phyloP scores from a whole-genome alignment of 768 basidiomycete species.

The Mycena vulgaris region DNA sequence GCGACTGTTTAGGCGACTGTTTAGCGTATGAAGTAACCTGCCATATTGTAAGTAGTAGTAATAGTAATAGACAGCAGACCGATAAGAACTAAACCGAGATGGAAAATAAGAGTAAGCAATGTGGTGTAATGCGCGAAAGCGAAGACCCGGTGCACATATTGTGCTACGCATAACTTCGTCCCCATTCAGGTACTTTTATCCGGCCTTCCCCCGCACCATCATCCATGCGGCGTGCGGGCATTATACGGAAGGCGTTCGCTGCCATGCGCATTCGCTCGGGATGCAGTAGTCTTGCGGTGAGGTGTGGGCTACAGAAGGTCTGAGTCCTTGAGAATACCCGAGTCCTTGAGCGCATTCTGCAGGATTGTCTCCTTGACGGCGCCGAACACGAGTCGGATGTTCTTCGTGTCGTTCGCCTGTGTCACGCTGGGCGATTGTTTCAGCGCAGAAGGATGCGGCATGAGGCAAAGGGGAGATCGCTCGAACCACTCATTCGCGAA shows the following conservation, averaged over 20 bases:
- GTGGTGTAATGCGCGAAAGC: background rate
- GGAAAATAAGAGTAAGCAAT: background rate
- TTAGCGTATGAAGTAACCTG: no score
- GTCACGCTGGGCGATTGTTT: conserved; percentile 64
- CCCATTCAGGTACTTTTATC: background rate
- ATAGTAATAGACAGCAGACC: background rate
- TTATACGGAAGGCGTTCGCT: no score
- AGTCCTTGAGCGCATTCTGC: conserved; percentile 79
- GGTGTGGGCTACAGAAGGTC: background rate
- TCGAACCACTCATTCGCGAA: no score
- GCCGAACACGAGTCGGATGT: conserved; percentile 82
- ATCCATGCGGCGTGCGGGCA: no score
- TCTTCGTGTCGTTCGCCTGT: conserved; percentile 85
- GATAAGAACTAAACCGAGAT: background rate
- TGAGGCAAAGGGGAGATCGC: no score
- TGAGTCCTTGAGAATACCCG: conserved; percentile 71
- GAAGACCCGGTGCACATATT: background rate
- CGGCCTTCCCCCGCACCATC: background rate
- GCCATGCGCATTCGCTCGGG: no score
- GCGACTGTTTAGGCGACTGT: no score
- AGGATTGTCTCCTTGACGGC: conserved; percentile 67
- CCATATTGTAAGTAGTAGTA: background rate
- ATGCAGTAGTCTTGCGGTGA: no score
- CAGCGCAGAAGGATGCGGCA: no score
- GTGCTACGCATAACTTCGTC: background rate